These are phyloP conservation scores for Geotrichum cucujoidarum DNA, from an alignment of 1,139 yeast species.

Conservation along the genomic window DNA sequence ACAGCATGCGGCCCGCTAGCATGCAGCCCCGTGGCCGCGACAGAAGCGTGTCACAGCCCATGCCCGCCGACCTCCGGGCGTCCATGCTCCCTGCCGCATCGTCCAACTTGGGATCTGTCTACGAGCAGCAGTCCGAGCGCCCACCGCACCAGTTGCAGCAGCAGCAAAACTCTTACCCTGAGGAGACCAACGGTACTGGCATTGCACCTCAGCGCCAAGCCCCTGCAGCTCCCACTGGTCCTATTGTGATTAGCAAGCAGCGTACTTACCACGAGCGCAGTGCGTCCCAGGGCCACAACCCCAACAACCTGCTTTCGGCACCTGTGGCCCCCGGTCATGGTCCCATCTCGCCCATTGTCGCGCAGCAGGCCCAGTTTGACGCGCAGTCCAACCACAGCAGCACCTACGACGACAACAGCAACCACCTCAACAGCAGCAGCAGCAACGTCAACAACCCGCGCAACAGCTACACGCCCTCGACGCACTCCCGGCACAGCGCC, in stretches of 20 bases:
- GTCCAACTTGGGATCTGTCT: constrained; percentile 4
- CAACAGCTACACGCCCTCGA: not conserved
- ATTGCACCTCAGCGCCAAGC: constrained; percentile 11
- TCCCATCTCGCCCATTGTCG: constrained; percentile 28
- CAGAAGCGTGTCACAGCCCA: constrained; percentile 11
- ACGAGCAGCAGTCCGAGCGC: constrained; percentile 11
- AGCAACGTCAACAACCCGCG: not conserved
- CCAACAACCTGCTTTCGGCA: constrained; percentile 30
- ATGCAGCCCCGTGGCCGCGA: constrained; percentile 8
- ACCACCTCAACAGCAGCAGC: too few species aligned
- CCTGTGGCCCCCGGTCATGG: constrained; percentile 27
- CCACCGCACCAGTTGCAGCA: not conserved
- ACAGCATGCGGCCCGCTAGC: constrained; percentile 5
- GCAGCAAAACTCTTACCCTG: not conserved
- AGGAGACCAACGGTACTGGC: not conserved
- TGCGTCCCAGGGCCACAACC: constrained; percentile 34
- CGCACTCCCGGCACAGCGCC: not conserved
- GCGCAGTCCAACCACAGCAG: not conserved
- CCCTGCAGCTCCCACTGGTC: constrained; percentile 5
- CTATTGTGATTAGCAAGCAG: not conserved
- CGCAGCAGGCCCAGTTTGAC: not conserved
- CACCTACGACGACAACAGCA: too few species aligned
- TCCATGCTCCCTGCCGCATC: constrained; percentile 1
- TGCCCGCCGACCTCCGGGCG: constrained; percentile 5
- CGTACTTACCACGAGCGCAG: constrained; percentile 28